phyloP scores from a whole-genome alignment of 768 basidiomycete genomes.

The Mycena rebaudengoi region DNA sequence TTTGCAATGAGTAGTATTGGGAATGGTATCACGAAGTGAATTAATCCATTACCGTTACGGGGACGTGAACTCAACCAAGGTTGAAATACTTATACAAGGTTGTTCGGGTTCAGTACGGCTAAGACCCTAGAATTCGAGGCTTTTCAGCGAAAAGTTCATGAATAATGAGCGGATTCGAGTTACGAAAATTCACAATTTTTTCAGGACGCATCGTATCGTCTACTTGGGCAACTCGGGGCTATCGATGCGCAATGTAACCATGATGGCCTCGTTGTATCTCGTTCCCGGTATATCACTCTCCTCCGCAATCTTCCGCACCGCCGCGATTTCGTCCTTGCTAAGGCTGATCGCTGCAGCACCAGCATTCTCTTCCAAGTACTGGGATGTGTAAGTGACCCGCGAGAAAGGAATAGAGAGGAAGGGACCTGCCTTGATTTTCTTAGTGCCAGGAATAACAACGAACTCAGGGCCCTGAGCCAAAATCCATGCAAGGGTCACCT shows the following conservation, averaged over 20 bases:
- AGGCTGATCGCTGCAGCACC: conserved; percentile 34
- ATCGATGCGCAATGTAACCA: not conserved
- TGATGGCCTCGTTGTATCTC: not conserved
- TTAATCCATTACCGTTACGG: no score
- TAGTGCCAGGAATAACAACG: conserved; percentile 54
- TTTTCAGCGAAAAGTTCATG: no score
- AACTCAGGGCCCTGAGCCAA: conserved; percentile 52
- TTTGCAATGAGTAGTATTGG: no score
- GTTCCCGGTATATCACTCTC: conserved; percentile 33
- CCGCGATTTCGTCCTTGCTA: conserved; percentile 33
- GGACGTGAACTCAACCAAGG: no score
- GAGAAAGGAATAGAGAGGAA: conserved; percentile 27
- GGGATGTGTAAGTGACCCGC: conserved; percentile 5
- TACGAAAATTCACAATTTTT: no score
- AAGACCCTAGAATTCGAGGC: no score
- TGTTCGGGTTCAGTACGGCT: no score
- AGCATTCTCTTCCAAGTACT: conserved; percentile 45
- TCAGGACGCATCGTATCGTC: no score
- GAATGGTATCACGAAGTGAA: no score
- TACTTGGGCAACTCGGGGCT: conserved; percentile 13
- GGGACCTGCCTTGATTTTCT: conserved; percentile 39
- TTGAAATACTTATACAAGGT: no score
- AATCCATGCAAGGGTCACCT: conserved; percentile 56
- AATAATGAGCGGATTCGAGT: no score
- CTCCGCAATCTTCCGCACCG: conserved; percentile 35